Evolutionary conservation across 768 basidiomycete genomes (phyloP).

Genomic region (Pseudohyphozyma bogoriensis): DNA sequence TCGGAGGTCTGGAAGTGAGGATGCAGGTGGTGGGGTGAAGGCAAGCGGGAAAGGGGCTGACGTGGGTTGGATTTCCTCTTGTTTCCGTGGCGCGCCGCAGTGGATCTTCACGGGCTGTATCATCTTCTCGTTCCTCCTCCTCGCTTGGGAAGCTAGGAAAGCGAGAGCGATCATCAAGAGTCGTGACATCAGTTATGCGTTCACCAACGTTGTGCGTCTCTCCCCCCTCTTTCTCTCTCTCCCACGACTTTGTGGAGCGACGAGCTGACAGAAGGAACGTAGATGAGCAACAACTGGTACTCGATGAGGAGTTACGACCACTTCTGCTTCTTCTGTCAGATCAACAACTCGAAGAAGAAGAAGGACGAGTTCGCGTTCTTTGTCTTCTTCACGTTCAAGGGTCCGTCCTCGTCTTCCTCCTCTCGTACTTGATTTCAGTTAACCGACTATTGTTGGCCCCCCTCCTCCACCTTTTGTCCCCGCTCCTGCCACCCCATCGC

Average conservation of each 20-base stretch:
- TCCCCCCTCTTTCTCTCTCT: background rate
- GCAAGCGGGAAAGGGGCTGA: too few species aligned
- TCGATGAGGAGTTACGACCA: slow-evolving; percentile 60
- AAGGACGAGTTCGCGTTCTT: slow-evolving; percentile 82
- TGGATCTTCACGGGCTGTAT: slow-evolving; percentile 98
- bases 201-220: slow-evolving; percentile 80
- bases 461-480: too few species aligned
- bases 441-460: too few species aligned
- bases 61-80: too few species aligned
- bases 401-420: slow-evolving; percentile 46
- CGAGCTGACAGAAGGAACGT: background rate
- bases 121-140: slow-evolving; percentile 92
- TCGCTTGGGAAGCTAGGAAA: slow-evolving; percentile 86
- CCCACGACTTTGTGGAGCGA: background rate
- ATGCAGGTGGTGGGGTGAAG: too few species aligned
- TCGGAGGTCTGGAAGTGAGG: too few species aligned
- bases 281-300: slow-evolving; percentile 89
- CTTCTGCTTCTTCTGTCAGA: slow-evolving; percentile 97
- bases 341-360: slow-evolving; percentile 86
- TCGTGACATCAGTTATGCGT: slow-evolving; percentile 93
- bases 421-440: slow-evolving; percentile 38
- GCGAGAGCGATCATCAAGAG: slow-evolving; percentile 87
- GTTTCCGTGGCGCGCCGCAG: slow-evolving; percentile 41
- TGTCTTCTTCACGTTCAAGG: slow-evolving; percentile 98
- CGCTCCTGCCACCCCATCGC: background rate